Evolutionary conservation across 805 yeast species (phyloP), one percentile per base, ranked within the genome.

Genomic region (Kuraishia hungarica): DNA sequence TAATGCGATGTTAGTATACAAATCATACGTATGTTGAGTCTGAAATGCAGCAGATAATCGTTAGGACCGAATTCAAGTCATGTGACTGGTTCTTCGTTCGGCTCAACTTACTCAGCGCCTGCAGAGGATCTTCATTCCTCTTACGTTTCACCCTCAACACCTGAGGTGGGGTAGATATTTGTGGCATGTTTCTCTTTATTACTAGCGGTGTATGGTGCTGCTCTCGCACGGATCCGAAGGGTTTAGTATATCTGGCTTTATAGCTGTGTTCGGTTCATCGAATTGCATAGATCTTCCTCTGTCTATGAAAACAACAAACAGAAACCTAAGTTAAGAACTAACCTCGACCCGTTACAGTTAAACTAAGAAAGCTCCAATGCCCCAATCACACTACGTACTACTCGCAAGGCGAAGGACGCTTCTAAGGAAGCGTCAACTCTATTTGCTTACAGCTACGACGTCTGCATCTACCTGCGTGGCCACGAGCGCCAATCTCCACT

Each of bases 81-180:
- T n/a, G 23, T 22, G 52, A 19, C 22, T 20, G 39, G 22, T 2
- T 17, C 35, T 76, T 72, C 82, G 74, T 57, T 81, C 62, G 55
- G 63, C 72, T 7, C 66, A 8, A 64, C 75, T 51, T 63, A 73
- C 75, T 61, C 62, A 92, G 75, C 0, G 97, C 96, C 61, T 88
- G 90, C 23, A 93, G 75, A 2, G 97, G 96, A 61, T 89, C 97
- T 63, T 90, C 94, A 54, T 82, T 84, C 57, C 97, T 77, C 64
- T 87, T 86, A 56, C 98, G 79, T 69, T 94, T 93, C 66, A 93
- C 87, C 57, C 97, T 79, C 49, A 93, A 83, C 24, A 87, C 75
- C 54, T 79, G 80, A 1, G 96, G 96, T 13, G 65, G 66, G 26
- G 58, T 55, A 39, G 58, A 54, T 15, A 51, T 29, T 39, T 43